Evolutionary conservation across 192 early-diverging fungal species (phyloP).

Genomic region (Coemansia sp.): DNA sequence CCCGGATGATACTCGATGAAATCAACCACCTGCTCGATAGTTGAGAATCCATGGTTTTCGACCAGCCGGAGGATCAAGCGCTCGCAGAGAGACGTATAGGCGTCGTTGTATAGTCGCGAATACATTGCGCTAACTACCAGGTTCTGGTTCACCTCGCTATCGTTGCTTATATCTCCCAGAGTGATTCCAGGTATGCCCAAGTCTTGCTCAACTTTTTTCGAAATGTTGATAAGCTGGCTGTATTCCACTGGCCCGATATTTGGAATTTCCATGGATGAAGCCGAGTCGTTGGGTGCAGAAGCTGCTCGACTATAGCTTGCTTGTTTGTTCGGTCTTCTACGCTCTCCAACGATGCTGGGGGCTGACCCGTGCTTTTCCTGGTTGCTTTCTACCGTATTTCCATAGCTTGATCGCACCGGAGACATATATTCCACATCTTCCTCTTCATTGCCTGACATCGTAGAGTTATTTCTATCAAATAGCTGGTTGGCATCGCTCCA

Average conservation of each 20-base stretch:
- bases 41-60: constrained; percentile 9
- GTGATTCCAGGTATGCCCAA: constrained; percentile 39
- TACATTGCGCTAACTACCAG: constrained; percentile 48
- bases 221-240: constrained; percentile 24
- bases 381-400: neutral
- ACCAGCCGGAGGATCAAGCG: constrained; percentile 32
- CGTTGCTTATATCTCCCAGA: constrained; percentile 14
- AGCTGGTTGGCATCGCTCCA: constrained; percentile 31
- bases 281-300: neutral
- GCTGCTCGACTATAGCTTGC: neutral
- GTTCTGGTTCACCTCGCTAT: constrained; percentile 33
- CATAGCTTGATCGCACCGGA: neutral
- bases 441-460: constrained; percentile 3
- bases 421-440: neutral
- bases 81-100: constrained; percentile 35
- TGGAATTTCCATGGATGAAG: neutral
- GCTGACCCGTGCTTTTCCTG: neutral
- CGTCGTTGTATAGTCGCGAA: constrained; percentile 49
- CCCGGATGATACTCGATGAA: constrained; percentile 20
- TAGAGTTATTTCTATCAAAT: constrained; percentile 7
- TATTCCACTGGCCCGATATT: constrained; percentile 41
- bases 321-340: neutral
- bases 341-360: neutral
- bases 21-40: constrained; percentile 16
- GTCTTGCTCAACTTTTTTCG: constrained; percentile 29